Evolutionary conservation across 164 flowering plant species (phyloP).

Genomic region (Amborella trichopoda): DNA sequence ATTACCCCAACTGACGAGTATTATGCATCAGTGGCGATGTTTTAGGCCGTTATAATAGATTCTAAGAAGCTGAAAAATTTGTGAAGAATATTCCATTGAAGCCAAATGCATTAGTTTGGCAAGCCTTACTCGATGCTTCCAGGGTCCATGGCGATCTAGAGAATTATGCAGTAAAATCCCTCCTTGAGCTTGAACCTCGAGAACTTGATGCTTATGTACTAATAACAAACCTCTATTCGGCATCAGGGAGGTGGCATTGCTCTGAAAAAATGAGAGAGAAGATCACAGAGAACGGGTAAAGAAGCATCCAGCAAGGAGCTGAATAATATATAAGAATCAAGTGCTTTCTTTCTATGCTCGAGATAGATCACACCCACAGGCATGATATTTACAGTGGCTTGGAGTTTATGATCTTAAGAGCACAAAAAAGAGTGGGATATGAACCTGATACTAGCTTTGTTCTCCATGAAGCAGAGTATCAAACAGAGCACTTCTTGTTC

Average conservation of each 20-base stretch:
- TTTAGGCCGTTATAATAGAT: conserved; percentile 56
- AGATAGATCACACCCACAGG: conserved; percentile 59
- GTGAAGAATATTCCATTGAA: conserved; percentile 46
- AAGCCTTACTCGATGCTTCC: conserved; percentile 74
- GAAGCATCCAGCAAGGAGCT: conserved; percentile 69
- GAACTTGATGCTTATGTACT: conserved; percentile 68
- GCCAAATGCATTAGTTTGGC: conserved; percentile 55
- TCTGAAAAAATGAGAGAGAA: conserved; percentile 53
- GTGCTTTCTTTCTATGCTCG: conserved; percentile 66
- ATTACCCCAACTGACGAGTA: conserved; percentile 64
- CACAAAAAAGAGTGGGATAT: conserved; percentile 75
- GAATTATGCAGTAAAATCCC: conserved; percentile 34
- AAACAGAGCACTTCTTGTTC: conserved; percentile 68
- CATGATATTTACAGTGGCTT: conserved; percentile 70
- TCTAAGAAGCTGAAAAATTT: conserved; percentile 72
- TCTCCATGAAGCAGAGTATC: conserved; percentile 86
- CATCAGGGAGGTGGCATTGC: conserved; percentile 87
- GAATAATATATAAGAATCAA: conserved; percentile 47
- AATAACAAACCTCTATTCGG: conserved; percentile 69
- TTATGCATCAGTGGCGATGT: conserved; percentile 67
- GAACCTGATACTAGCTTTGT: conserved; percentile 85
- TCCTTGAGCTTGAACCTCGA: conserved; percentile 50
- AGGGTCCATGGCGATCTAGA: conserved; percentile 31
- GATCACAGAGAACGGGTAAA: conserved; percentile 60
- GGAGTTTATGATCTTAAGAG: conserved; percentile 53